Conservation (phyloP, 345 rosid species). For the Moringa oleifera region DNA sequence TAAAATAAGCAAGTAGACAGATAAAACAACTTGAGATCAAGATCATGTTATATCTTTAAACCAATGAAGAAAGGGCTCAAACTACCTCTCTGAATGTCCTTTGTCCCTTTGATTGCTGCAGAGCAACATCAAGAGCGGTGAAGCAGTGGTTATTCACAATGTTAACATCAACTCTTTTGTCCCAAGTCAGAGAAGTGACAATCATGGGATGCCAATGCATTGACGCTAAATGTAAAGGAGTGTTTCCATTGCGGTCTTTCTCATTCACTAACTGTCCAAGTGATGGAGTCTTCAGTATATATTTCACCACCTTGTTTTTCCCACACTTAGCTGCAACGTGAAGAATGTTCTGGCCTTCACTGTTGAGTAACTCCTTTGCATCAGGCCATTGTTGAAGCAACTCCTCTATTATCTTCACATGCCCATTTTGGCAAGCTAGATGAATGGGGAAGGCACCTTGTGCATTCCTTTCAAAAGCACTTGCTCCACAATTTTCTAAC, state of each 20-base stretch:
- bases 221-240: slow-evolving; percentile 22
- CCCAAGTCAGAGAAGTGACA: slow-evolving; percentile 15
- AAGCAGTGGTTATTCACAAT: slow-evolving; percentile 12
- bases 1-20: too few relatives aligned
- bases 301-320: slow-evolving; percentile 9
- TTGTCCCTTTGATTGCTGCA: slow-evolving; percentile 3
- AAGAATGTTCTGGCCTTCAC: slow-evolving; percentile 15
- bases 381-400: slow-evolving; percentile 10
- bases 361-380: slow-evolving; percentile 14
- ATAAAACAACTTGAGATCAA: too few relatives aligned
- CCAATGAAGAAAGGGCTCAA: background rate
- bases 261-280: slow-evolving; percentile 14
- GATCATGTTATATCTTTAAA: too few relatives aligned
- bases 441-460: slow-evolving; percentile 20
- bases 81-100: slow-evolving; percentile 20
- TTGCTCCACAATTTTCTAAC: slow-evolving; percentile 7
- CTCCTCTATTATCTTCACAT: slow-evolving; percentile 10
- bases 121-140: slow-evolving; percentile 16
- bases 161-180: slow-evolving; percentile 15
- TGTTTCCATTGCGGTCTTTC: slow-evolving; percentile 18
- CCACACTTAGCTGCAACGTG: slow-evolving; percentile 17
- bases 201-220: slow-evolving; percentile 18
- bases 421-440: slow-evolving; percentile 9
- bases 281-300: slow-evolving; percentile 9
- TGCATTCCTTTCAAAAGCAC: slow-evolving; percentile 6